A percentile compares a stretch with the other conserved stretches of the same genome.
These are phyloP conservation scores for Solanum dulcamara DNA, from an alignment of 257 asterid genomes.

Conservation along the genomic window DNA sequence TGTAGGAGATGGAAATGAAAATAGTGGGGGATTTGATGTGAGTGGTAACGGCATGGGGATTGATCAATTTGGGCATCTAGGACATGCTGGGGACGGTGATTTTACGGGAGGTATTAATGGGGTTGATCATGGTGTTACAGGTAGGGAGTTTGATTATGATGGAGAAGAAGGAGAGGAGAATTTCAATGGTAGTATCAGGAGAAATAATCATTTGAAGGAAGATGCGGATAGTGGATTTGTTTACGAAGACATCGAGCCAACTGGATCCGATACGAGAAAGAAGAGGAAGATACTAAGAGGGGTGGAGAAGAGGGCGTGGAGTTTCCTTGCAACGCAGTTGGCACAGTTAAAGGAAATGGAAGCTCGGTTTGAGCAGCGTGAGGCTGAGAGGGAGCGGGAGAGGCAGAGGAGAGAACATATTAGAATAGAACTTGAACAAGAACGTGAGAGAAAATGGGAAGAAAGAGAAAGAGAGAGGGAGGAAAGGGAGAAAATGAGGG, in stretches of 20 bases:
- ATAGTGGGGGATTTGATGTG: slow-evolving; percentile 60
- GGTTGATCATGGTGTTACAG: slow-evolving; percentile 70
- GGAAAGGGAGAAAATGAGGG: slow-evolving; percentile 33
- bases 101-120: slow-evolving; percentile 69
- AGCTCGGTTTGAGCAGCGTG: slow-evolving; percentile 59
- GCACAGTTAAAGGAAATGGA: slow-evolving; percentile 66
- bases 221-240: slow-evolving; percentile 41
- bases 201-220: slow-evolving; percentile 42
- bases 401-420: slow-evolving; percentile 57
- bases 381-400: slow-evolving; percentile 57
- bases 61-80: slow-evolving; percentile 55
- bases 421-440: slow-evolving; percentile 49
- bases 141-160: slow-evolving; percentile 72
- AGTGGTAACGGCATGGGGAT: slow-evolving; percentile 49
- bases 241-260: slow-evolving; percentile 58
- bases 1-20: slow-evolving; percentile 51
- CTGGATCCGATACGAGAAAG: slow-evolving; percentile 45
- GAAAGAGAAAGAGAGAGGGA: slow-evolving; percentile 56
- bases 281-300: slow-evolving; percentile 64
- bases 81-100: slow-evolving; percentile 51
- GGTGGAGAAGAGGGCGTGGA: slow-evolving; percentile 60
- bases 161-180: slow-evolving; percentile 75
- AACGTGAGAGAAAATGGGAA: slow-evolving; percentile 48
- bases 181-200: slow-evolving; percentile 34
- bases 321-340: slow-evolving; percentile 53